phyloP scores from a whole-genome alignment of 108 stramenopile species.

The Nannochloropsis granulata region DNA sequence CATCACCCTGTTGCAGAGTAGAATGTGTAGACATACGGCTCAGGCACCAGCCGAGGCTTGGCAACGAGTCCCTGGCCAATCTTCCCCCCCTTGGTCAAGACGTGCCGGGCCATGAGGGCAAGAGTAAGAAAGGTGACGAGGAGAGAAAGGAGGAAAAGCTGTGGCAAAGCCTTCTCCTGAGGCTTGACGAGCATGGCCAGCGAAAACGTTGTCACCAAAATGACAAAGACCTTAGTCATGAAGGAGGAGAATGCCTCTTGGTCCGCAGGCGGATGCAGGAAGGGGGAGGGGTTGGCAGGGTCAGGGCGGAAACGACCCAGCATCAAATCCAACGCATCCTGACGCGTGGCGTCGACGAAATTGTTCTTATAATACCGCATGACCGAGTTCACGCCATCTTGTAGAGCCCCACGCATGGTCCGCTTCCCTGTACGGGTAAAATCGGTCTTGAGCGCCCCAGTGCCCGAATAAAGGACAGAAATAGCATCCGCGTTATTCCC shows the following conservation, averaged over 20 bases:
- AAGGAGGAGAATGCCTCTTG: neutral
- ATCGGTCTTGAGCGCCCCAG: slow-evolving; percentile 80
- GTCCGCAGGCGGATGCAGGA: neutral
- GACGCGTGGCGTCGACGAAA: slow-evolving; percentile 78
- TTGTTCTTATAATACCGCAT: slow-evolving; percentile 70
- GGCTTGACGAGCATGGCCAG: neutral
- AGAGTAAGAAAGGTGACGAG: neutral
- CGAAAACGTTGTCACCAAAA: neutral
- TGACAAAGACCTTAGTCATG: neutral
- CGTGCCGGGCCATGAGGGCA: neutral
- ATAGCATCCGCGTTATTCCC: slow-evolving; percentile 21
- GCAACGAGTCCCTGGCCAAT: neutral
- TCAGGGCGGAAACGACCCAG: slow-evolving; percentile 44
- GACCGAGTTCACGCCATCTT: slow-evolving; percentile 58
- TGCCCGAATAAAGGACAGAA: slow-evolving; percentile 64
- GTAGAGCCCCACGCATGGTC: slow-evolving; percentile 55
- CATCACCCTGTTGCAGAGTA: neutral
- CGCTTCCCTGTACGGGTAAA: slow-evolving; percentile 70
- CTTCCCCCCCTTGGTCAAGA: neutral
- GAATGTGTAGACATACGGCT: neutral
- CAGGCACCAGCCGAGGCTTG: neutral
- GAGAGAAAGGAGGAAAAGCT: neutral
- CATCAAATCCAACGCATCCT: slow-evolving; percentile 89
- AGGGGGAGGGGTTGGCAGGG: slow-evolving; percentile 4
- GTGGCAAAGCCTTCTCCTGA: neutral